These are phyloP conservation scores for Chalciporus piperatus DNA, from an alignment of 768 basidiomycete genomes.

Conservation along the genomic window DNA sequence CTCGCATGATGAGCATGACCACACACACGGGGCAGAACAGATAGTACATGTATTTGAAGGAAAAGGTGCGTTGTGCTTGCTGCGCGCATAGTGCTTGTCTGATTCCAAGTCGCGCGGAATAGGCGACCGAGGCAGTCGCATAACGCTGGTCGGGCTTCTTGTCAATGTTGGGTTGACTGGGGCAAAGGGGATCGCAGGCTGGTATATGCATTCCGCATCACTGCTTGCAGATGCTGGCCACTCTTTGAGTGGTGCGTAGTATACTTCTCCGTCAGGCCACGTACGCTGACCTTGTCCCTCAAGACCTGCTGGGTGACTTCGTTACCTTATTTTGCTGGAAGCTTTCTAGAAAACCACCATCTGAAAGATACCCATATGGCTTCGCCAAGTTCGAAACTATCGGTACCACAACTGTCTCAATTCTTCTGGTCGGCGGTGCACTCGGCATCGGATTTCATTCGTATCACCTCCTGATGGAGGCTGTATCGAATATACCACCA, in stretches of 20 bases:
- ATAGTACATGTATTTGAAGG: slow-evolving; percentile 68
- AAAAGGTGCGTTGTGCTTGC: slow-evolving; percentile 43
- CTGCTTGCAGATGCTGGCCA: slow-evolving; percentile 94
- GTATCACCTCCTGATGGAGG: slow-evolving; percentile 75
- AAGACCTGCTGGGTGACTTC: slow-evolving; percentile 86
- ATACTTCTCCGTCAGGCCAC: not conserved
- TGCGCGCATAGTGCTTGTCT: not conserved
- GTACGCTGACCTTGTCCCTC: slow-evolving; percentile 7
- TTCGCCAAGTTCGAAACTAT: slow-evolving; percentile 95
- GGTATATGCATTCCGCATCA: slow-evolving; percentile 86
- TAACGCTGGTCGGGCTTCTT: slow-evolving; percentile 82
- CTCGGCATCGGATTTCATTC: slow-evolving; percentile 89
- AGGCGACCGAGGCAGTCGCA: slow-evolving; percentile 81
- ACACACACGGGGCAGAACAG: slow-evolving; percentile 60
- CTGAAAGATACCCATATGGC: slow-evolving; percentile 78
- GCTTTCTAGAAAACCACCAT: slow-evolving; percentile 78
- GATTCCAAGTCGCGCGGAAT: not conserved
- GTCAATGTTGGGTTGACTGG: slow-evolving; percentile 80
- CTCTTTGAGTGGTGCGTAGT: slow-evolving; percentile 73
- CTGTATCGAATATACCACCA: slow-evolving; percentile 59
- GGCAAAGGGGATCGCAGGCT: slow-evolving; percentile 85
- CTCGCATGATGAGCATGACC: slow-evolving; percentile 57
- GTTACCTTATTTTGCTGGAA: slow-evolving; percentile 89
- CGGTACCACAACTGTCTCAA: slow-evolving; percentile 86
- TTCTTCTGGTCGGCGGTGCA: slow-evolving; percentile 82